These are phyloP conservation scores for Neurospora africana DNA, from an alignment of 495 filamentous ascomycete genomes.

Conservation along the genomic window DNA sequence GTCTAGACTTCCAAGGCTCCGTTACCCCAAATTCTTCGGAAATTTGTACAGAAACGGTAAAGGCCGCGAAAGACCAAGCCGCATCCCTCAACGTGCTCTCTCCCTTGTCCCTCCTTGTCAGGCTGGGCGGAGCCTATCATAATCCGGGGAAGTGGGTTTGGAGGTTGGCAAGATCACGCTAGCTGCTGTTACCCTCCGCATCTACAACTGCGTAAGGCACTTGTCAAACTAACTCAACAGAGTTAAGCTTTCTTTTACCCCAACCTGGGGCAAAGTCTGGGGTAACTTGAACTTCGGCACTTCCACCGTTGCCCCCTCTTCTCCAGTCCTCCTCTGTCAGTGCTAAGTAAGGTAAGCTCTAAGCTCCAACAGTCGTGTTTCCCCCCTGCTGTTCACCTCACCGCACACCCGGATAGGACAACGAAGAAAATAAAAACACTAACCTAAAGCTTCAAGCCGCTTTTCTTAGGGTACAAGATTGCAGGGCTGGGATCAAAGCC, in stretches of 20 bases:
- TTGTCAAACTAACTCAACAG: not conserved
- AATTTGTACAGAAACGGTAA: not conserved
- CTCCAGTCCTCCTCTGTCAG: not conserved
- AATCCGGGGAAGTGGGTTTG: not conserved
- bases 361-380: not conserved
- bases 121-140: not conserved
- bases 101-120: not conserved
- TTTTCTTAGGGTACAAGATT: not conserved
- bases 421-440: not conserved
- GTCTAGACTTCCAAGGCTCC: not conserved
- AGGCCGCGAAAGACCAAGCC: not conserved
- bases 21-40: not conserved
- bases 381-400: not conserved
- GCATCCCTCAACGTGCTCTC: not conserved
- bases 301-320: not conserved
- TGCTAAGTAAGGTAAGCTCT: not conserved
- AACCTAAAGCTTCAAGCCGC: not conserved
- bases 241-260: not conserved
- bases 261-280: not conserved
- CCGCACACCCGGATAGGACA: not conserved
- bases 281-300: not conserved
- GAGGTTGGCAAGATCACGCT: not conserved
- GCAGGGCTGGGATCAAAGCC: not conserved
- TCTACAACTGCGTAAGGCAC: not conserved
- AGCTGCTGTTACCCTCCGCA: not conserved